Evolutionary conservation across 192 early-diverging fungal genomes (phyloP).

Genomic region (Haplosporangium gracile): DNA sequence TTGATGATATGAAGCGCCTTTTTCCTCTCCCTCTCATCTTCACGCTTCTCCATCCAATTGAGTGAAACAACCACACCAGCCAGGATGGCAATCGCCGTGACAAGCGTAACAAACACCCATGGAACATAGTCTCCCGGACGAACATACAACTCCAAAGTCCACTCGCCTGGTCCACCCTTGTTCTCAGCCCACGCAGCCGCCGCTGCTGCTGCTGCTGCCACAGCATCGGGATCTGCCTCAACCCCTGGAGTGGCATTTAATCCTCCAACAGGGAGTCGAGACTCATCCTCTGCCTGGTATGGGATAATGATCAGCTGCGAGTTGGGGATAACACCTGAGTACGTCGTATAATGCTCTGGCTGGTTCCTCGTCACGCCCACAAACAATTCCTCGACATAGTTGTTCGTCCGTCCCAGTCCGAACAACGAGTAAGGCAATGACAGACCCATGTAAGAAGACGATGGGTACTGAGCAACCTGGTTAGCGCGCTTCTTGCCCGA

Average conservation of each 20-base stretch:
- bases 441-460: slow-evolving; percentile 81
- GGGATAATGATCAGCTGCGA: slow-evolving; percentile 92
- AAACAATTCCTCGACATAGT: slow-evolving; percentile 95
- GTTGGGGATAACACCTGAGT: slow-evolving; percentile 93
- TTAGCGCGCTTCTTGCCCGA: slow-evolving; percentile 81
- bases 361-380: slow-evolving; percentile 81
- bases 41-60: slow-evolving; percentile 84
- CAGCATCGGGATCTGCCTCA: background rate
- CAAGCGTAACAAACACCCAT: slow-evolving; percentile 83
- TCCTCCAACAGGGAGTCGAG: slow-evolving; percentile 51
- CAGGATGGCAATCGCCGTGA: slow-evolving; percentile 78
- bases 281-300: slow-evolving; percentile 67
- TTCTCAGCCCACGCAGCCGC: slow-evolving; percentile 12
- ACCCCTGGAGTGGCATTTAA: background rate
- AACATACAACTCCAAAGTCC: slow-evolving; percentile 92
- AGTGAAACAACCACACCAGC: slow-evolving; percentile 78
- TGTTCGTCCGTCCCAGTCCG: slow-evolving; percentile 94
- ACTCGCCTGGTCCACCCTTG: slow-evolving; percentile 63
- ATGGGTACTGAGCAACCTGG: slow-evolving; percentile 85
- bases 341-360: slow-evolving; percentile 70
- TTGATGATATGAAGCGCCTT: slow-evolving; percentile 88
- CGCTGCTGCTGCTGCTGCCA: background rate
- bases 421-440: slow-evolving; percentile 86
- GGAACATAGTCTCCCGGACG: slow-evolving; percentile 87
- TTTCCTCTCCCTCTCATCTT: slow-evolving; percentile 84